Base-by-base conservation (phyloP, 768 basidiomycete species). In the Boletus reticulatus region DNA sequence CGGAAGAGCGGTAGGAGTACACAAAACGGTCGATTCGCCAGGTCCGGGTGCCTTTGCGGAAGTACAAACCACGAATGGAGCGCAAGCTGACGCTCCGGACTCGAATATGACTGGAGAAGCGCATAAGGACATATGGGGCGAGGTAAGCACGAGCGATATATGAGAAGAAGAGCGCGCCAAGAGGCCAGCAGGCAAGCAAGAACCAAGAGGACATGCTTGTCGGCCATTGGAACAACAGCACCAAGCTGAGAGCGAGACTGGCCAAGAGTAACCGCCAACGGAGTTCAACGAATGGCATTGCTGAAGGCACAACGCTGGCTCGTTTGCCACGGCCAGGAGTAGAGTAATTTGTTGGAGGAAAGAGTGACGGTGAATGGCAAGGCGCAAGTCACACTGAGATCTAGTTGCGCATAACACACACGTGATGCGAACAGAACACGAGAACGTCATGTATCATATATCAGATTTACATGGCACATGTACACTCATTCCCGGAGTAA, bases 61-160 rank as follows among this genome's bases (percentile, higher is more conserved):
- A 79, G 69, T 86, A 89, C 20, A 92, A 73, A 34, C 89, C 89
- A 50, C 88, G 85, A 56, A 92, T 83, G 19, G 89, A 92, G 51
- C 87, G 81, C 38, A 88, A 73, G 65, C 89, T 91, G 53, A 91
- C 79, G 67, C 86, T 89, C 39, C 84, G 81, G 34, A 90, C 78
- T 31, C 85, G 84, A 56, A 91, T 74, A 61, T 79, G 84, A 36
- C 64, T 70, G n/a, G 85, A 86, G 52, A 84, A 72, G 42, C 78
- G 76, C 48, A 78, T 75, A 32, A 91, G 76, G 43, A 86, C 67
- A 72, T 81, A 84, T 49, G 89, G 89, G 4, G 81, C 77, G 55
- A 90, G 73, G 63, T 85, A 87, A 0, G 83, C 84, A 51, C 89
- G 80, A 48, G 85, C 75, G 52, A 88, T 62, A 31, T 88, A 75